Evolutionary conservation across 176 grass and related monocot genomes (phyloP).

Genomic region (Cenchrus fungigraminus): DNA sequence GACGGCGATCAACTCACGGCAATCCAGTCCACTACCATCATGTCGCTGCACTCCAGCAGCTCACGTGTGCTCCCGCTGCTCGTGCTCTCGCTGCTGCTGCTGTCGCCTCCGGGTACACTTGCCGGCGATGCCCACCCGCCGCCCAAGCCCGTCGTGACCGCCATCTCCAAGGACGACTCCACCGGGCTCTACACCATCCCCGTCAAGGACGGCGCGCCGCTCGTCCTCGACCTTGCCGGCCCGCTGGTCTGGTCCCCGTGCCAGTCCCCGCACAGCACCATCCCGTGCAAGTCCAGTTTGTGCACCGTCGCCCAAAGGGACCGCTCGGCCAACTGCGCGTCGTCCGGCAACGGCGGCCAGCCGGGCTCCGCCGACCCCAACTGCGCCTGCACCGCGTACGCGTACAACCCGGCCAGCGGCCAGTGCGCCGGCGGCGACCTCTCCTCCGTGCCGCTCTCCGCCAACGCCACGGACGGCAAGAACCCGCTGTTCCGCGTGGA

Average conservation of each 20-base stretch:
- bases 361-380: not conserved
- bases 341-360: not conserved
- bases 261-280: not conserved
- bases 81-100: not conserved
- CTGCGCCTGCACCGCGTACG: conserved; percentile 40
- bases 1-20: not conserved
- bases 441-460: conserved; percentile 13
- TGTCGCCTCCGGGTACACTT: not conserved
- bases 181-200: conserved; percentile 38
- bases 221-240: conserved; percentile 39
- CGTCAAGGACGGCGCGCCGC: conserved; percentile 28
- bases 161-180: conserved; percentile 11
- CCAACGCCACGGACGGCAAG: conserved; percentile 49
- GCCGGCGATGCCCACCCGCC: not conserved
- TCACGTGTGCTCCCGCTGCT: not conserved
- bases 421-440: conserved; percentile 31
- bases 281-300: not conserved
- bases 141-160: conserved; percentile 23
- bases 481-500: conserved; percentile 32
- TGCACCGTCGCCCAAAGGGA: not conserved
- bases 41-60: not conserved
- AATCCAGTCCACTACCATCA: not conserved
- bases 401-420: conserved; percentile 35
- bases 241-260: conserved; percentile 42
- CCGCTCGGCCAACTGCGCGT: not conserved